Evolutionary conservation across 768 basidiomycete species (phyloP), one percentile per base, ranked within the genome.

Genomic region (Baorangia bicolor): DNA sequence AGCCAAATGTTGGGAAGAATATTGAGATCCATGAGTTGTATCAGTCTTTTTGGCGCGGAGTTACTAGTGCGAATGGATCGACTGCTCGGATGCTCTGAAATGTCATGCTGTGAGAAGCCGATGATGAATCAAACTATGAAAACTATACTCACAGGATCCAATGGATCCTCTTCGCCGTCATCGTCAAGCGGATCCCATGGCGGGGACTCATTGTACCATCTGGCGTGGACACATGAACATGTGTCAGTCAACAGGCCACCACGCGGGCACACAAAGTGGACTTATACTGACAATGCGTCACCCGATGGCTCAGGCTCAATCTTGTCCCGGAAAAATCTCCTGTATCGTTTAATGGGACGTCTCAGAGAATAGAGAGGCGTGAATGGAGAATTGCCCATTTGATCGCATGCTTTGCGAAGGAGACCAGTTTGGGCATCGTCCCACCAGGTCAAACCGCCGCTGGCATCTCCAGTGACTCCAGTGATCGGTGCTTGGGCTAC

Each of bases 161-260:
- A 49, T 2, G 30, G 53, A 43, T 69, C 69, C 31, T 69, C 62
- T 2, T 6, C 49, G 7, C 67, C 67, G 2, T 71, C 67, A 25
- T 62, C 62, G 13, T 69, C 62, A 16, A 69, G 62, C 2, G 67
- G 67, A 3, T 64, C 60, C 68, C 69, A 71, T 18, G 68, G 69
- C 5, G 56, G 42, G 8, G 28, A 11, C 25, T 54, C 62, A 20
- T 35, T 27, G 47, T 33, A 45, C 68, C 68, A 69, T 12, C 68
- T 71, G 30, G 10, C 11, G 7, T 21, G n/a, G 20, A 40, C n/a
- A 13, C 18, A 33, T 5, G 28, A 20, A n/a, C 13, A 3, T 21
- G 7, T 14, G 27, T 60, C 42, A 56, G 16, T 40, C 20, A 28
- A 28, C 12, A 23, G n/a, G 23, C 4, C 5, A 27, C 5, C 23